Evolutionary conservation across 1,139 yeast species (phyloP), one percentile per base, ranked within the genome.

Genomic region (Magnusiomyces ingens): DNA sequence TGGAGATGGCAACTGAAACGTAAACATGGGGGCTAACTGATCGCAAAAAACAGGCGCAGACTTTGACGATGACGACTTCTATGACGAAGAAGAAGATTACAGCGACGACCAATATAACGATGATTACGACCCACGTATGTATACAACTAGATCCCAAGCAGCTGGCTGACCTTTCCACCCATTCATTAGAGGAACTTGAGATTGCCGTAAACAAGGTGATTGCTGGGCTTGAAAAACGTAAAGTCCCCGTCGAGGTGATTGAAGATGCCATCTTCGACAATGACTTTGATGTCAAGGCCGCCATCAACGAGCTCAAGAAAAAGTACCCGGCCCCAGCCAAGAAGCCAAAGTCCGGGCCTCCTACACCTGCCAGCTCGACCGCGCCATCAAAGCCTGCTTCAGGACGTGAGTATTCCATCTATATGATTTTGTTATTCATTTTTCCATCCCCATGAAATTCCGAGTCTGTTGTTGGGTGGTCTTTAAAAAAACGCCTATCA

Each of bases 221-320:
- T 1, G 76, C 82, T 48, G 61, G 68, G 44, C 77, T 81, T 29
- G 79, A 73, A 3, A 80, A 78, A 36, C 54, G 67, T n/a, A 74
- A 73, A 8, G 74, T 81, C 51, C 71, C 75, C 5, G 85, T 81
- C 29, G 62, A 71, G 12, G 80, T 77, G 48, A 68, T 85, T 56
- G 79, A 81, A 60, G 85, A 82, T 58, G 73, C 82, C 0, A 71
- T 86, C 13, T 83, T 82, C 75, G 74, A 73, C 60, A 79, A 81
- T 62, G 82, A 82, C 64, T 79, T 79, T 63, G 82, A 80, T 50
- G 61, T 81, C 6, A 79, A 75, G 2, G 75, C 76, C n/a, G 67
- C 88, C 0, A 62, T 48, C 18, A 45, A 13, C 12, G 18, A 18
- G 21, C 17, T 48, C 11, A n/a, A 18, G 5, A 17, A 18, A 10